Base-by-base conservation (phyloP, 2,329 filamentous ascomycete species). In the Zarea fungicola region DNA sequence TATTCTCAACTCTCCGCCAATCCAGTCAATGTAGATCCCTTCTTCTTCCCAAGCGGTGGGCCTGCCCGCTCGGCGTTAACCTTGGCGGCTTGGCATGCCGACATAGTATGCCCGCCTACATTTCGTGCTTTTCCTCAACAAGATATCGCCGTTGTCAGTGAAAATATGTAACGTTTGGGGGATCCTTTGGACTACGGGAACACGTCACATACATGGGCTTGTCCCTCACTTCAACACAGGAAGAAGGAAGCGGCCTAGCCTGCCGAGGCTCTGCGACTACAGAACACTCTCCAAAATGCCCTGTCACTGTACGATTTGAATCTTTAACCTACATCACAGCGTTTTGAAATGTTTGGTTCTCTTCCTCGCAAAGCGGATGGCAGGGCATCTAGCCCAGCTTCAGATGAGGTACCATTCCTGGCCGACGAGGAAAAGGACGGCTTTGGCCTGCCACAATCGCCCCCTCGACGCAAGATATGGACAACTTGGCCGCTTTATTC, bases 351-450 rank as follows among this genome's bases (percentile, higher is more conserved):
- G 35, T 13, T 37, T 22, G 35, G 35, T 6, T 19, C 21, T 7
- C 21, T 37, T 10, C 16, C 25, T 37, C 21, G 19, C 19, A 23
- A 3, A 22, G 43, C 32, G 22, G 21, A 29, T 2, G 18, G 18
- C 39, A 35, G 16, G 23, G 28, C 22, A 6, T 13, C 2, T 14
- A n/a, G 31, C 1, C 39, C 22, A 26, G 5, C 29, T 29, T 49
- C 31, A 14, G 47, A 49, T 13, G 47, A 49, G 29, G 47, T 49
- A 6, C 47, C 47, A 13, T 49, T 49, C 32, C 31, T 49, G 21
- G 32, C 47, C n/a, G 47, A 39, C 18, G 47, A 49, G n/a, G 47
- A 43, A 19, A 49, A 49, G 19, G 47, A 49, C 22, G 4, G 10
- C 14, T 49, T 43, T 31, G 14, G 26, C 13, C 11, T 19, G 3